A percentile compares a stretch with the other conserved stretches of the same genome.
phyloP scores from a whole-genome alignment of 1,139 yeast genomes.

The Lipomyces yarrowii region DNA sequence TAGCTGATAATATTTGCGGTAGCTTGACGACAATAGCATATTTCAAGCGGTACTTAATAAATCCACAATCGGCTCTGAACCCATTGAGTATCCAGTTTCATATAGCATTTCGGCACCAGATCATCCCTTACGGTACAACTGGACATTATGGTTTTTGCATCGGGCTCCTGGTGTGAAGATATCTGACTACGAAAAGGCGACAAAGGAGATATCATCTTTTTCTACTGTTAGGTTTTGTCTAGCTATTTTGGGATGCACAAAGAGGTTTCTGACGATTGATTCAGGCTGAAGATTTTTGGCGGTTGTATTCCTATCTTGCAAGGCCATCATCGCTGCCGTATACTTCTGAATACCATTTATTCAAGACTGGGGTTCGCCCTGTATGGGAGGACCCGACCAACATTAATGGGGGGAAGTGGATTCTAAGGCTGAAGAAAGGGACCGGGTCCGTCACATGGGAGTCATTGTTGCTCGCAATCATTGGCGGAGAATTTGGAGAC shows the following conservation, averaged over 20 bases:
- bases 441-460: constrained; percentile 43
- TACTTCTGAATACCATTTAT: constrained; percentile 62
- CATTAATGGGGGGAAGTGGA: constrained; percentile 68
- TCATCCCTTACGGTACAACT: constrained; percentile 19
- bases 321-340: constrained; percentile 53
- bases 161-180: constrained; percentile 44
- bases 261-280: neutral
- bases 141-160: constrained; percentile 43
- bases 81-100: neutral
- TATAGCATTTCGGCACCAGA: neutral
- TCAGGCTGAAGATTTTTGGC: constrained; percentile 63
- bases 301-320: constrained; percentile 52
- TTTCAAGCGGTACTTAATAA: neutral
- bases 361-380: constrained; percentile 66
- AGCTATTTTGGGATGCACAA: neutral
- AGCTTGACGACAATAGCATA: neutral
- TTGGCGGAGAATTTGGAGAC: constrained; percentile 40
- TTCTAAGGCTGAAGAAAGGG: constrained; percentile 51
- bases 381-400: constrained; percentile 74
- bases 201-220: constrained; percentile 42
- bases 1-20: neutral
- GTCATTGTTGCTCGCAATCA: constrained; percentile 39
- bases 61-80: neutral
- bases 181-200: constrained; percentile 42
- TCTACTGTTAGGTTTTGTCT: constrained; percentile 40